Conservation (phyloP, 208 protist species). For the Trypanosoma grayi region DNA sequence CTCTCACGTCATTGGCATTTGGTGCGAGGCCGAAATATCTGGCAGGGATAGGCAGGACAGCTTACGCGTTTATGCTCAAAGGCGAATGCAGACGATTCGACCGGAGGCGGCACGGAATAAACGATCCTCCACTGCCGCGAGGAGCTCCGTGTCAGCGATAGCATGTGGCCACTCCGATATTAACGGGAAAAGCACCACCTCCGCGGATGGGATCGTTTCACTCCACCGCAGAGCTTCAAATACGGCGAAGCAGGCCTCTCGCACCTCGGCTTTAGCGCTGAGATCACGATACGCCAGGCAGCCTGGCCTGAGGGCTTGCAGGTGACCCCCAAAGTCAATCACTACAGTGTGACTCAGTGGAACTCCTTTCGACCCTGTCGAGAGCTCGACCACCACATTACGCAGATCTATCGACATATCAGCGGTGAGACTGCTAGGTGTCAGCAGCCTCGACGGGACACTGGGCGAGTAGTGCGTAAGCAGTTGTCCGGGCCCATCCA, state of each 20-base stretch:
- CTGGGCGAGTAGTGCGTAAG: slow-evolving; percentile 90
- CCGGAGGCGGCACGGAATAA: slow-evolving; percentile 91
- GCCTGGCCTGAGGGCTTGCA: slow-evolving; percentile 26
- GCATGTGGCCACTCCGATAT: slow-evolving; percentile 75
- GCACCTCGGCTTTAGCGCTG: slow-evolving; percentile 43
- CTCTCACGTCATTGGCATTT: not conserved
- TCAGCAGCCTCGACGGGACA: slow-evolving; percentile 71
- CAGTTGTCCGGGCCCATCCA: slow-evolving; percentile 91
- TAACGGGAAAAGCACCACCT: slow-evolving; percentile 77
- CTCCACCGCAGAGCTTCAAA: slow-evolving; percentile 87
- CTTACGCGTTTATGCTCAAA: not conserved
- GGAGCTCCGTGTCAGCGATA: slow-evolving; percentile 41
- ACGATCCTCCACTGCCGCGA: slow-evolving; percentile 85
- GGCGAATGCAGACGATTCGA: slow-evolving; percentile 34
- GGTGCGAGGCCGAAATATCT: no score
- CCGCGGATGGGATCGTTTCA: slow-evolving; percentile 59
- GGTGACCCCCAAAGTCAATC: slow-evolving; percentile 71
- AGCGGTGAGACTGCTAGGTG: slow-evolving; percentile 44
- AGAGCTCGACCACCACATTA: slow-evolving; percentile 14
- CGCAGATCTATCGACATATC: slow-evolving; percentile 1
- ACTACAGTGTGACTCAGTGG: slow-evolving; percentile 44
- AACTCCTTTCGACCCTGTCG: slow-evolving; percentile 6
- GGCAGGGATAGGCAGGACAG: no score
- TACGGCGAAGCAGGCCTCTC: slow-evolving; percentile 71
- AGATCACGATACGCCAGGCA: slow-evolving; percentile 73